Base-by-base conservation (phyloP, 202 grass and related monocot genomes). In the Panicum virgatum region DNA sequence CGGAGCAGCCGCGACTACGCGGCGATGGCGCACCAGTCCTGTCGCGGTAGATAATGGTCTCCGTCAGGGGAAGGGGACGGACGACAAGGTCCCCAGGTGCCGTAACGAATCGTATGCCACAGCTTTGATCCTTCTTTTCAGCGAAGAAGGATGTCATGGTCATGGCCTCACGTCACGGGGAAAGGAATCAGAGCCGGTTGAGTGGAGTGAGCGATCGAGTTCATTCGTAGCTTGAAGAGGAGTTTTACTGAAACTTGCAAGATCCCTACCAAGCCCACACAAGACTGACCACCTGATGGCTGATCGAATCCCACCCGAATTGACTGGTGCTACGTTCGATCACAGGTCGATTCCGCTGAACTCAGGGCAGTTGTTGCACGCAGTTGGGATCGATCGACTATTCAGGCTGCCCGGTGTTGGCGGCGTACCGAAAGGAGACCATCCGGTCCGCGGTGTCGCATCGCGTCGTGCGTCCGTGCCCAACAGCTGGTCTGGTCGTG, bases 31-130 rank as follows among this genome's bases (percentile, higher is more conserved):
- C 9, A 68, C 47, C 19, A 36, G 34, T 60, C 36, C 0, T 63
- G 83, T 63, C 75, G 56, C 57, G 72, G 82, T 82, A 72, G 87
- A 77, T 82, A 82, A 81, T 82, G 64, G 87, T 89, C 82, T 34
- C 47, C 64, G 29, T 81, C 82, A 57, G 34, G 34, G 8, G 20
- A 34, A n/a, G n/a, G n/a, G 51, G 85, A 1, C n/a, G n/a, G n/a
- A n/a, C n/a, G 25, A 45, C 15, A 29, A n/a, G 36, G 9, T 6
- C 71, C 64, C 69, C 38, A n/a, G 23, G 51, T 44, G 22, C 34
- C 61, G 68, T 48, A 66, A 68, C 61, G 64, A 74, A 61, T 34
- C 19, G 58, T 34, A 59, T 62, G 71, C 20, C 62, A 29, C 43
- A 48, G 9, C 69, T 87, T 79, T 48, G 58, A 18, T 13, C 14